Evolutionary conservation across 768 basidiomycete species (phyloP), one percentile per base, ranked within the genome.

Genomic region (Tremella fuciformis): DNA sequence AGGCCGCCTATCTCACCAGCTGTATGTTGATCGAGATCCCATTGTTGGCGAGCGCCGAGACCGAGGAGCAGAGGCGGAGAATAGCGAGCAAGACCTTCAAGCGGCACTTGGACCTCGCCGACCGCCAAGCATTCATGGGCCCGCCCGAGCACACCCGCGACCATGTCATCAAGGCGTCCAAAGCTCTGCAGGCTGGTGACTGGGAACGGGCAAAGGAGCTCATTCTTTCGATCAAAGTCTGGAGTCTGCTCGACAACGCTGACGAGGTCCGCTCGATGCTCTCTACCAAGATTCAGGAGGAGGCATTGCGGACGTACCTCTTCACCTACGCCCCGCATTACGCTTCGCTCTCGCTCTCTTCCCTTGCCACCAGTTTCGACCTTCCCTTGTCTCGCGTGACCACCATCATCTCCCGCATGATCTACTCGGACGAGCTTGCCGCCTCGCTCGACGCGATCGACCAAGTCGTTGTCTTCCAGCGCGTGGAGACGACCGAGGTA

Each of bases 21-120:
- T 97, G 93, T 79, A 99, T 99, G 96, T 83, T 99, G 38, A 88
- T 97, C 39, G 96, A 98, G 79, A 92, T 99, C 16, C 96, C 96
- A 2, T 79, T 97, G 21, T 80, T 98, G 16, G 96, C 96, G 2
- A 91, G 88, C 76, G 89, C 92, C 61, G 91, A 96, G 63, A 88
- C 88, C 1, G 92, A 98, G 74, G 92, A 96, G 78, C 84, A 86
- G 78, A 91, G 87, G 79, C 86, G 94, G 68, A 91, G 94, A 79
- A 83, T 85, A 1, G 89, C 94, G 59, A 92, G 90, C n/a, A 93
- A 97, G 76, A 90, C 92, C 22, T 99, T 98, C 85, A 85, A 93
- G 38, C 84, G 94, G 46, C 79, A 97, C 60, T 81, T 99, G 53
- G 96, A 99, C 78, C 93, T 96, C 71, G 93, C 94, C 1, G 96